phyloP scores from a whole-genome alignment of 192 early-diverging fungal species.

The Pilaira anomala region DNA sequence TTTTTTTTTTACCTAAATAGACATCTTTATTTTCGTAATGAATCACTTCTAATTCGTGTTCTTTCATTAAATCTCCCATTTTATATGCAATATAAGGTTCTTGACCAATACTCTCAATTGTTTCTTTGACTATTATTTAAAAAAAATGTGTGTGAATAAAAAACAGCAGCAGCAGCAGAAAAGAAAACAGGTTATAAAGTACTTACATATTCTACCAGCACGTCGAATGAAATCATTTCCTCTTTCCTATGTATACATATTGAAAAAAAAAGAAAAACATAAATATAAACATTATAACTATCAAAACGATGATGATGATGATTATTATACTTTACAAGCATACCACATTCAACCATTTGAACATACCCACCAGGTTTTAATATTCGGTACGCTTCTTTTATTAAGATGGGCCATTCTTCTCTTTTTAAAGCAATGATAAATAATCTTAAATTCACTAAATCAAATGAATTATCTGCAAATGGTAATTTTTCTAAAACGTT shows the following conservation, averaged over 20 bases:
- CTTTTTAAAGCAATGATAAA: slow-evolving; percentile 21
- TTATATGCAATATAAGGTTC: slow-evolving; percentile 22
- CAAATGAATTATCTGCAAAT: slow-evolving; percentile 31
- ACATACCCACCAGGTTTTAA: slow-evolving; percentile 36
- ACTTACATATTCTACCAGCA: slow-evolving; percentile 5
- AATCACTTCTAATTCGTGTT: neutral
- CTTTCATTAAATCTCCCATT: neutral
- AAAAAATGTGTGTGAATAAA: too few relatives aligned
- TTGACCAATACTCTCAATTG: slow-evolving; percentile 14
- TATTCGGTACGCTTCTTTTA: slow-evolving; percentile 24
- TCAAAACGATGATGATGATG: too few relatives aligned
- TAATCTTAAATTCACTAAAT: slow-evolving; percentile 27
- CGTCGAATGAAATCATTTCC: slow-evolving; percentile 5
- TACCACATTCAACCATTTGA: slow-evolving; percentile 18
- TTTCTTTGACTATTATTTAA: slow-evolving; percentile 21
- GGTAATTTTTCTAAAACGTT: slow-evolving; percentile 31
- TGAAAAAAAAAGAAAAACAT: neutral
- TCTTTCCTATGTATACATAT: slow-evolving; percentile 2
- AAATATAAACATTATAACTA: neutral
- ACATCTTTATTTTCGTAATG: slow-evolving; percentile 16
- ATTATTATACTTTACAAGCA: slow-evolving; percentile 9
- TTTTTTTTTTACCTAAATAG: slow-evolving; percentile 19
- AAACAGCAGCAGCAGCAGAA: too few relatives aligned
- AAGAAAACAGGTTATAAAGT: too few relatives aligned
- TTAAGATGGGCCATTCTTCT: slow-evolving; percentile 21